Evolutionary conservation across 768 basidiomycete genomes (phyloP).

Genomic region (Rossbeevera mucosa): DNA sequence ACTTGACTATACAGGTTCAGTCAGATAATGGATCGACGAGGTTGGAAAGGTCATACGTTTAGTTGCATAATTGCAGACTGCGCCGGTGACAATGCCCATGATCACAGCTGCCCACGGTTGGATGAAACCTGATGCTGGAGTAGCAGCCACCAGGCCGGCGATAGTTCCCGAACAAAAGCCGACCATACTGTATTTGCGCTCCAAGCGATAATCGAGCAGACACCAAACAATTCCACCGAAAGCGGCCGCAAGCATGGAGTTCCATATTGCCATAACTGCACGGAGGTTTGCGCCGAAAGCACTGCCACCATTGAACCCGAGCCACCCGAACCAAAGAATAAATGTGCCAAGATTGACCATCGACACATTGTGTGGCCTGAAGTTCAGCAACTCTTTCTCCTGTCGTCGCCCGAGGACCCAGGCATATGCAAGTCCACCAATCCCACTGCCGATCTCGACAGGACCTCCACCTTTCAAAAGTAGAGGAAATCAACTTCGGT

Average conservation of each 20-base stretch:
- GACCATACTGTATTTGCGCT: conserved; percentile 83
- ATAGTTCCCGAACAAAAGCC: conserved; percentile 89
- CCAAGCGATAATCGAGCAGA: conserved; percentile 70
- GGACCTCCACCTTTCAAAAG: conserved; percentile 65
- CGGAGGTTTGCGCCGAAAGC: conserved; percentile 86
- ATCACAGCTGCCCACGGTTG: conserved; percentile 74
- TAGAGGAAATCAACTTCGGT: not conserved
- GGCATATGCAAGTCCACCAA: conserved; percentile 80
- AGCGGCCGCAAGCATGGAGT: conserved; percentile 82
- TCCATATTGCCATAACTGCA: conserved; percentile 81
- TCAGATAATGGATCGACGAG: conserved; percentile 8
- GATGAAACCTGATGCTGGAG: conserved; percentile 81
- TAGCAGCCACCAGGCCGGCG: conserved; percentile 83
- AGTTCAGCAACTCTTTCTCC: conserved; percentile 67
- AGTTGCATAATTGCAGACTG: conserved; percentile 78
- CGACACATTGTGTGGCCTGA: conserved; percentile 85
- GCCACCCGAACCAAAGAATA: conserved; percentile 84
- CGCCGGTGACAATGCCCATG: conserved; percentile 68
- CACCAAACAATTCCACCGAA: conserved; percentile 84
- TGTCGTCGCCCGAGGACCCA: conserved; percentile 82
- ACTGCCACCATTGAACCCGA: conserved; percentile 89
- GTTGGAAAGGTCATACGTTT: conserved; percentile 47
- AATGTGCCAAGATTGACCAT: conserved; percentile 80
- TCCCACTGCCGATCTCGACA: conserved; percentile 83
- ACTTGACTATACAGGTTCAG: conserved; percentile 59